Evolutionary conservation across 306 rosid species (phyloP), one percentile per base, ranked within the genome.

Genomic region (Ceratonia siliqua): DNA sequence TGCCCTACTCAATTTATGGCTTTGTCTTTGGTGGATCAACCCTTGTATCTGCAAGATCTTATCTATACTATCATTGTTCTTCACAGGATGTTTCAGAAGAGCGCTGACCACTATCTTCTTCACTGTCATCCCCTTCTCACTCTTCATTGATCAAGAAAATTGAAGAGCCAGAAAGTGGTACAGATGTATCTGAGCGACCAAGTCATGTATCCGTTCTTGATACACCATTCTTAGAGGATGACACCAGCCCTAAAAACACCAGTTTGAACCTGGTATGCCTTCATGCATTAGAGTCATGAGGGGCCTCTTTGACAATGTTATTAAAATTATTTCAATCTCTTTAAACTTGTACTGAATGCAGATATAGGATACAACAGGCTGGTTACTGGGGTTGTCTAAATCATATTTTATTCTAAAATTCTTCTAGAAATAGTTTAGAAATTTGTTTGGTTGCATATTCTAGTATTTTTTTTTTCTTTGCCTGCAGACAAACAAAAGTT

Each of bases 191-290:
- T 5, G 97, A 85, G 72, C 80, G 90, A 69, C 98, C 94, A 17
- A 94, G 98, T 75, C 97, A 97, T 32, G 86, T 94, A 46, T 94
- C 98, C 32, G 91, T 94, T 81, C 97, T 94, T 33, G 97, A 89
- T 70, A 77, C 87, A 30, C 78, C 85, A 27, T 89, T 88, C 80
- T 43, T 86, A 41, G 96, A 91, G 25, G 97, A 91, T 71, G 94
- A 87, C 43, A 77, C 74, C 36, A 85, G 89, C 81, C 90, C 94
- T 3, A 57, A 74, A 56, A 77, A 75, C 48, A 68, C 84, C 70
- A 62, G 48, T 76, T 84, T 70, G 81, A 75, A 61, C 68, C 87
- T 27, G 91, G 98, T 90, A 85, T 43, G 79, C 53, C 39, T 76
- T 81, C 21, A 56, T 64, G 42, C 66, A 36, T 42, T 64, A 48